Conservation (phyloP, 768 basidiomycete species). For the Rhodotorula kratochvilovae region DNA sequence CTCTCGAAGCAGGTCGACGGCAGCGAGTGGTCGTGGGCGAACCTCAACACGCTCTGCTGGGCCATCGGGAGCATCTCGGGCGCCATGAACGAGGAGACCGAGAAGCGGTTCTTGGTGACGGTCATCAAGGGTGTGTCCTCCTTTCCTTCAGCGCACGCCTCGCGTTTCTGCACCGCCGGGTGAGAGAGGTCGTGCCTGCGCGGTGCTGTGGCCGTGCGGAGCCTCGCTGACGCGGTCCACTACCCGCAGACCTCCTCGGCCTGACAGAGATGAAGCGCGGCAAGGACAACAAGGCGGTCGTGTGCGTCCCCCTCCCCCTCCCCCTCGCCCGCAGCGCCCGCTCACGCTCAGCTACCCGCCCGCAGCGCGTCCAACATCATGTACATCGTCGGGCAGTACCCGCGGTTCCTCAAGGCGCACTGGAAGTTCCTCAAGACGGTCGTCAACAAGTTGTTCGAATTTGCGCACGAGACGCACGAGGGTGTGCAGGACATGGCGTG, state of each 20-base stretch:
- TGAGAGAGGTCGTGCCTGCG: no score
- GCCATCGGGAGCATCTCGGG: constrained; percentile 98
- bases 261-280: constrained; percentile 97
- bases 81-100: constrained; percentile 99
- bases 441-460: constrained; percentile 98
- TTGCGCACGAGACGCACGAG: constrained; percentile 99
- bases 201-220: no score
- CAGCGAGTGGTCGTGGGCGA: constrained; percentile 99
- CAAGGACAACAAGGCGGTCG: constrained; percentile 99
- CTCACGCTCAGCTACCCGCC: background rate
- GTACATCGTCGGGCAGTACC: constrained; percentile 99
- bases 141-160: no score
- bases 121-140: constrained; percentile 68
- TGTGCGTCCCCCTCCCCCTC: constrained; percentile 46
- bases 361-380: constrained; percentile 51
- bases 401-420: constrained; percentile 97
- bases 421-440: constrained; percentile 99
- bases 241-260: constrained; percentile 69
- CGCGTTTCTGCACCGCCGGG: no score
- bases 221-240: no score
- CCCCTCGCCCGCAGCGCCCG: background rate
- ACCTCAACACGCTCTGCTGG: constrained; percentile 98
- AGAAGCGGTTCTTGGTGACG: constrained; percentile 96
- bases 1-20: constrained; percentile 74
- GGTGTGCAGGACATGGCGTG: constrained; percentile 99